Evolutionary conservation across 2,329 filamentous ascomycete species (phyloP).

Genomic region (Fusarium sp.): DNA sequence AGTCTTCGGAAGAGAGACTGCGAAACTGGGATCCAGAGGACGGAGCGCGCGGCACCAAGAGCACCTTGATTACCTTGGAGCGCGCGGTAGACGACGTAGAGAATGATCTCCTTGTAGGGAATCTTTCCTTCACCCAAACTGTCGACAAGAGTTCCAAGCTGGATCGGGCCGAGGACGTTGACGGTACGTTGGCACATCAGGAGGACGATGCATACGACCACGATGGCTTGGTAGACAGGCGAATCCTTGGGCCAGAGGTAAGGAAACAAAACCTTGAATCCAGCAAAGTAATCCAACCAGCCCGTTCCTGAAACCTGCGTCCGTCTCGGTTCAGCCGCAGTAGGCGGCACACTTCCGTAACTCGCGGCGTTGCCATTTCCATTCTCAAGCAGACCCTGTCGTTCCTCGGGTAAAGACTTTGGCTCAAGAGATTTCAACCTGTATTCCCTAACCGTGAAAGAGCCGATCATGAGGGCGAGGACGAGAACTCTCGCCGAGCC

Average conservation of each 20-base stretch:
- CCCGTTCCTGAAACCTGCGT: slow-evolving; percentile 51
- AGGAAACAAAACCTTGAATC: slow-evolving; percentile 58
- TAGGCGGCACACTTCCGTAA: slow-evolving; percentile 44
- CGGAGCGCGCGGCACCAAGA: slow-evolving; percentile 55
- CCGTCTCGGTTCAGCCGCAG: slow-evolving; percentile 35
- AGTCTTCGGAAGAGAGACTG: slow-evolving; percentile 58
- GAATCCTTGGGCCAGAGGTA: slow-evolving; percentile 60
- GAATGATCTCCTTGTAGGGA: slow-evolving; percentile 55
- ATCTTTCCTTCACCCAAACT: slow-evolving; percentile 54
- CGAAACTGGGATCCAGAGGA: slow-evolving; percentile 61
- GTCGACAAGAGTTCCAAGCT: slow-evolving; percentile 56
- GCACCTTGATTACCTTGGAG: slow-evolving; percentile 60
- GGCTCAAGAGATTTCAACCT: slow-evolving; percentile 43
- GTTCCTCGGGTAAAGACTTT: slow-evolving; percentile 50
- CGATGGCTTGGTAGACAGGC: slow-evolving; percentile 53
- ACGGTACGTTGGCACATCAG: slow-evolving; percentile 56
- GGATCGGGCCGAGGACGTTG: slow-evolving; percentile 57
- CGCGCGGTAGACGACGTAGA: slow-evolving; percentile 58
- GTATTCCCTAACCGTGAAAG: slow-evolving; percentile 48
- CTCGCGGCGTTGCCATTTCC: slow-evolving; percentile 47
- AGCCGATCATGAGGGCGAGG: slow-evolving; percentile 51
- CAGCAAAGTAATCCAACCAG: slow-evolving; percentile 60
- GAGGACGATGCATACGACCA: slow-evolving; percentile 55
- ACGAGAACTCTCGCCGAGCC: slow-evolving; percentile 49
- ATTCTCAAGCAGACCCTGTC: slow-evolving; percentile 55